These are phyloP conservation scores for Suhomyces coccinellae DNA, from an alignment of 1,139 yeast species.

Conservation along the genomic window DNA sequence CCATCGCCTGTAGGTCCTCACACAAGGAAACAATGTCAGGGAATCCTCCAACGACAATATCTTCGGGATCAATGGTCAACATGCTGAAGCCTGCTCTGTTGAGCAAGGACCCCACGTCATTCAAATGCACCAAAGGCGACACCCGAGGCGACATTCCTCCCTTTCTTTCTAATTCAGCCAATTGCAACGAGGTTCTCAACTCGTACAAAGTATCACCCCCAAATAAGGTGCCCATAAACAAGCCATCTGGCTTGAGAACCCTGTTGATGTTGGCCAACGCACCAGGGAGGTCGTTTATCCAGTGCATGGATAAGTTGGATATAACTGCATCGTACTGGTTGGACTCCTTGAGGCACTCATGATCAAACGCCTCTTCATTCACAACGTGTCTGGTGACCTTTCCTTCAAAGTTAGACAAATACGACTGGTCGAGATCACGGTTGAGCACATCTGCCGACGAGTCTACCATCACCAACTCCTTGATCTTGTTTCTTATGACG, in stretches of 20 bases:
- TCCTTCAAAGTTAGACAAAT: conserved; percentile 43
- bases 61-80: conserved; percentile 84
- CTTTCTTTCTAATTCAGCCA: conserved; percentile 76
- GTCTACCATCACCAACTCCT: conserved; percentile 67
- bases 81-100: conserved; percentile 77
- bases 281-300: conserved; percentile 82
- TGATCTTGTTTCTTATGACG: conserved; percentile 52
- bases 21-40: conserved; percentile 70
- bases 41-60: conserved; percentile 73
- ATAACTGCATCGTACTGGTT: conserved; percentile 69
- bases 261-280: conserved; percentile 56
- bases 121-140: conserved; percentile 77
- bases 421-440: conserved; percentile 42
- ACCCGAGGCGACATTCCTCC: conserved; percentile 83
- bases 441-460: conserved; percentile 54
- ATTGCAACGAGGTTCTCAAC: conserved; percentile 72
- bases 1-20: conserved; percentile 78
- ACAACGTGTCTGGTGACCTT: conserved; percentile 50
- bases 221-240: conserved; percentile 79
- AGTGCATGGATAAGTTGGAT: conserved; percentile 74
- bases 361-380: conserved; percentile 65
- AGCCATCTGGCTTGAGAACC: conserved; percentile 77
- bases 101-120: conserved; percentile 72
- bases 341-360: conserved; percentile 35
- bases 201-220: conserved; percentile 87